Base-by-base conservation (phyloP, 1,139 yeast species). In the Candida sp. region DNA sequence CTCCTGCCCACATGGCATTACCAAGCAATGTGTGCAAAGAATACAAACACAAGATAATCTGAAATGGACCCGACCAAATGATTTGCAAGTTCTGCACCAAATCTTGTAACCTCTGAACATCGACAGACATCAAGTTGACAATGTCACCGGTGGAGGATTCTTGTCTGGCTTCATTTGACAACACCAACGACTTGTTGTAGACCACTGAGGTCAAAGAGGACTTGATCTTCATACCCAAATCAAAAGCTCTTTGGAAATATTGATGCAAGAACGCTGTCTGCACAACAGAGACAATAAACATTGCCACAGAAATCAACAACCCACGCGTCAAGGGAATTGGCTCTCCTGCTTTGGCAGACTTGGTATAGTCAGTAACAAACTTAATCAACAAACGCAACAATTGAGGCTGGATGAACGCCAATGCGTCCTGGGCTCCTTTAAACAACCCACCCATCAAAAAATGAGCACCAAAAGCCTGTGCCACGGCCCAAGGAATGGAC, bases 1-100 rank as follows among this genome's bases (percentile, higher is more conserved):
- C 97, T 69, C 99, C 99, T 43, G 96, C 89, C 98, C 98, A 93
- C 98, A 94, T 94, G 30, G 96, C 81, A 58, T 88, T 85, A 37
- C 98, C 98, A 52, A 94, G 74, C 53, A 94, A 72, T 7, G 83
- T 81, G 67, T 94, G 84, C 51, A 94, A 76, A 3, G 96, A 88
- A 51, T 79, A 70, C 59, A 94, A 78, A 77, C 98, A 94, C 53
- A 94, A 73, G 42, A 81, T 60, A 60, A 94, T 86, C 73, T 94
- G 99, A 73, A 93, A 90, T 2, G 99, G 99, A 44, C 98, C 98
- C 0, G 98, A 92, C 97, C 98, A 93, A 48, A 91, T 78, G 54
- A 93, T 81, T 65, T 92, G 93, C 56, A 94, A 85, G 69, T 89
- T 88, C 66, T 92, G 96, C 41, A 90, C 85, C 54, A 93, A 77